Conservation (phyloP, 305 asterid genomes). For the Solanum hybrid region DNA sequence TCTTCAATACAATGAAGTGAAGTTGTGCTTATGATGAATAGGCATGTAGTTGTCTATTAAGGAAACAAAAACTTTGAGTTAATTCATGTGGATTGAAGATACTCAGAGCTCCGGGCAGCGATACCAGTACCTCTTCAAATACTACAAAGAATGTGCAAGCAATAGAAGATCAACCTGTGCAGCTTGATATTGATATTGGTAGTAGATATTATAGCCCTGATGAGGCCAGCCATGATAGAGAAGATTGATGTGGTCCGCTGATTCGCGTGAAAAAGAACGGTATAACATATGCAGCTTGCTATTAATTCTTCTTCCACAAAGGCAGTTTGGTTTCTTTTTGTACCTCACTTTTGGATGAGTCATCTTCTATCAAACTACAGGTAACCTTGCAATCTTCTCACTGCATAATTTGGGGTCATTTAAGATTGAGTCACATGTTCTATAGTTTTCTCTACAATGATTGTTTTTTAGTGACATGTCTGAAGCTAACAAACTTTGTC, state of each 20-base stretch:
- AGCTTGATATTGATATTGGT: background rate
- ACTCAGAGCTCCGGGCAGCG: background rate
- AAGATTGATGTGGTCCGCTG: background rate
- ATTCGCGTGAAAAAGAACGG: background rate
- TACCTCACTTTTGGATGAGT: background rate
- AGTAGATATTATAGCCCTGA: background rate
- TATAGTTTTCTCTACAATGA: background rate
- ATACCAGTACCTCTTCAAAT: background rate
- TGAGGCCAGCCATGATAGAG: background rate
- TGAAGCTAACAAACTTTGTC: background rate
- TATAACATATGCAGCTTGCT: background rate
- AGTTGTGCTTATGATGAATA: background rate
- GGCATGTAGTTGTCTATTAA: background rate
- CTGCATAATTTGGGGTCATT: background rate
- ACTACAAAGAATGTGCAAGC: background rate
- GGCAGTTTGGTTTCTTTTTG: background rate
- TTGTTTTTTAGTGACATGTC: background rate
- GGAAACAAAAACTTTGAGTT: background rate
- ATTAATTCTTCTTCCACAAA: background rate
- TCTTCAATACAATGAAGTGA: background rate
- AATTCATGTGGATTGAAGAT: background rate
- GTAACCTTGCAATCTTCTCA: background rate
- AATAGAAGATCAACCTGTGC: background rate
- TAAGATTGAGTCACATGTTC: background rate
- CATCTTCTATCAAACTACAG: background rate